Base-by-base conservation (phyloP, 169 alveolate species). In the Cryptosporidium baileyi region DNA sequence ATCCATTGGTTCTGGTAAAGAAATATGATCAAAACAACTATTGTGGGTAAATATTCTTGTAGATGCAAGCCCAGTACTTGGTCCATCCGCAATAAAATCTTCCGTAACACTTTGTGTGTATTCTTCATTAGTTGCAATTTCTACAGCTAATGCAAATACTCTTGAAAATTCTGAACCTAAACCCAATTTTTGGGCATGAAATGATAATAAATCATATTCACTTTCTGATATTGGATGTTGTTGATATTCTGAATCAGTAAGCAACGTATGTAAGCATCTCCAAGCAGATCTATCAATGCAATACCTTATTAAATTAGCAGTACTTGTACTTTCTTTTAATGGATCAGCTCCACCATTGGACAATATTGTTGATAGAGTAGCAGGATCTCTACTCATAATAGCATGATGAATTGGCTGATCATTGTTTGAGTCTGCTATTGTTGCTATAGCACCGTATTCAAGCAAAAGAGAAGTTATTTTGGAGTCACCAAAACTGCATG, bases 1-100 rank as follows among this genome's bases (percentile, higher is more conserved):
- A 67, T 95, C 97, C 49, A 94, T 90, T 11, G 97, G 97, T 60
- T 95, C 97, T 2, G 97, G 97, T 2, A 94, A 93, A 13, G 95
- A 93, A 57, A 95, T 89, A 74, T 95, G 97, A 24, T 93, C 91
- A 30, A 89, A 60, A 81, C 97, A 95, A 80, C 81, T 80, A 30
- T 41, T 40, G 8, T 51, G 57, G 8, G 85, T 74, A 44, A 74
- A 74, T 11, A 74, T 36, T 28, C 67, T 51, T 28, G 85, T 74
- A 36, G 74, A 74, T 22, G 67, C 85, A 28, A 74, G 85, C 11
- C 85, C 85, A 26, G 36, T 32, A 19, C 40, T 22, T 15, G 85
- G 85, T 1, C 85, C 85, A 57, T 74, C 85, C 2, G 26, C 85
- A 74, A 74, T 74, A 36, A 11, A 34, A 9, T 54, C 67, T 28